Base-by-base conservation (phyloP, 2,329 filamentous ascomycete species). In the Trichoderma endophyticum region DNA sequence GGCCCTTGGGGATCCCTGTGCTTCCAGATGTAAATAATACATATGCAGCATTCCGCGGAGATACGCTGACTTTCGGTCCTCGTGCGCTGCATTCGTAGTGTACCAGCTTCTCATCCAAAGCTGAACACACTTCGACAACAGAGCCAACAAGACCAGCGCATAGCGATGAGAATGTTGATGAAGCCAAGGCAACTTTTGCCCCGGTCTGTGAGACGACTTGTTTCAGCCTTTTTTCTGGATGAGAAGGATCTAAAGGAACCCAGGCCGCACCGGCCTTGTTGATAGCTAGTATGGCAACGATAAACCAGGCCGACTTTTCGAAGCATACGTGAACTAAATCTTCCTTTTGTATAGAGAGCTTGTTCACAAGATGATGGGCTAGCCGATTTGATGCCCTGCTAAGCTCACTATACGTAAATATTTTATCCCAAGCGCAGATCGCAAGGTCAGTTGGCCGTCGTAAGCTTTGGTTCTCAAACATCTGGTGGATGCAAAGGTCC, bases 291-390 rank as follows among this genome's bases (percentile, higher is more conserved):
- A 74, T 73, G 8, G 74, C 62, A 30, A 76, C 73, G 6, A 75
- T 48, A 15, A 71, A 68, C 75, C 75, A 76, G 1, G 70, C 62
- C 0, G 76, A 78, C 59, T 80, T 80, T n/a, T 79, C 77, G n/a
- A 80, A 79, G 54, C 76, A 79, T 0, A 80, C 57, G 5, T 76
- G 76, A 1, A 80, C 71, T 6, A 73, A 36, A 14, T 73, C 72
- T 18, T 64, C 57, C n/a, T 56, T 36, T 15, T 63, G 51, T 21
- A 73, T 62, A 3, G 18, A 12, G 28, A 64, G 48, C 6, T 64
- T 36, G 21, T 72, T 57, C 24, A 73, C 57, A 4, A 73, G 67
- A 34, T 67, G 54, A 24, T 71, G 70, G 5, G 61, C 70, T 15
- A 71, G 54, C n/a, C 62, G 60, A 15, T 67, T 71, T 21, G 70